Evolutionary conservation across 2,329 filamentous ascomycete genomes (phyloP), one percentile per base, ranked within the genome.

Genomic region (Penicillium sp.): DNA sequence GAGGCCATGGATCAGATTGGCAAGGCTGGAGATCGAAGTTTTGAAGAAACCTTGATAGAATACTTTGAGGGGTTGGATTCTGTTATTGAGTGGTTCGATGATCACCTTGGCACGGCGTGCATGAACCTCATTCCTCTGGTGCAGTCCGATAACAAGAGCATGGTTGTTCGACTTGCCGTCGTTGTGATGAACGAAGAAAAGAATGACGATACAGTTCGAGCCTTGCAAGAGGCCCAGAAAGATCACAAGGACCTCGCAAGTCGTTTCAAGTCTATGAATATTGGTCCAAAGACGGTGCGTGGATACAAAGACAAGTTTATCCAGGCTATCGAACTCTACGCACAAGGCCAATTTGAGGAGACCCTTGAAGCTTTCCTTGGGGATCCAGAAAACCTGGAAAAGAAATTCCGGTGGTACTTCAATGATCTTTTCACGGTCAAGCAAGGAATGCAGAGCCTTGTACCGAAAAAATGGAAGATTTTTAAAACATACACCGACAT

Each of bases 241-340:
- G 93, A 97, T 68, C 95, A 97, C 74, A 91, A 93, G 70, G 93
- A 97, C 70, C 88, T 99, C 69, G 94, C 92, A 9, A 87, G 87
- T 43, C 84, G 93, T 47, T 96, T 99, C 78, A 92, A 96, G 76
- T 93, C 91, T 64, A 96, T 99, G 74, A 93, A 92, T 9, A 89
- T 93, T 61, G 93, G 93, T 1, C 91, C 93, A 19, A 95, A 95
- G 73, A 90, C 91, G 61, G 85, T 95, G 49, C 87, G 93, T 60
- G 94, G 93, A 3, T 99, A 99, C 78, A 99, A 97, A 77, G 90
- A 96, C 65, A 96, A 96, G 70, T 97, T 97, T 71, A 74, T 96
- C 36, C 82, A 89, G 66, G 87, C 89, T 36, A 91, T 97, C 67
- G 83, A 86, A 65, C 79, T 86, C 55, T 86, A 85, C 59, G 89